Conservation (phyloP, 805 yeast species). For the Ascoidea tarda region DNA sequence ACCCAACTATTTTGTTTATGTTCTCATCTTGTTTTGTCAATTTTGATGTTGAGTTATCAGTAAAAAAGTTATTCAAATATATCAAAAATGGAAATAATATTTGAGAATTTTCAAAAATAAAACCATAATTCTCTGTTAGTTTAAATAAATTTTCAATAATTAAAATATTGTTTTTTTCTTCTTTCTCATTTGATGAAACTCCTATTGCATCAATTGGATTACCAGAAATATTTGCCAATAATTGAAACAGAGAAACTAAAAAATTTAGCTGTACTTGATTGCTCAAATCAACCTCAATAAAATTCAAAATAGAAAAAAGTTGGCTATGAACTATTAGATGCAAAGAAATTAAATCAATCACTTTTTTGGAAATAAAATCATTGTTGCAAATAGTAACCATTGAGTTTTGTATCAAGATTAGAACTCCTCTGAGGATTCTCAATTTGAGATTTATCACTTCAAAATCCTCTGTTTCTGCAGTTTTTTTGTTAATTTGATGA, state of each 20-base stretch:
- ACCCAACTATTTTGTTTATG: background rate
- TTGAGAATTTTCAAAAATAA: background rate
- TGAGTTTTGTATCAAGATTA: conserved; percentile 35
- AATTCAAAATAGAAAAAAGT: background rate
- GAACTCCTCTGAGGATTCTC: conserved; percentile 30
- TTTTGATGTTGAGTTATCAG: conserved; percentile 1
- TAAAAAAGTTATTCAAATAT: conserved; percentile 6
- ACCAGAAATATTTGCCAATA: too few species aligned
- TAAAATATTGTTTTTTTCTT: background rate
- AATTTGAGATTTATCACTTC: background rate
- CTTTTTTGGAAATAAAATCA: conserved; percentile 11
- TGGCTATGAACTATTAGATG: background rate
- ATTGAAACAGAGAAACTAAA: too few species aligned
- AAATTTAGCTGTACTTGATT: background rate
- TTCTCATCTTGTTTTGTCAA: conserved; percentile 3
- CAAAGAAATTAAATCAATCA: background rate
- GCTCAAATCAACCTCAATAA: background rate
- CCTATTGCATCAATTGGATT: too few species aligned
- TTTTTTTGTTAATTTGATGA: too few species aligned
- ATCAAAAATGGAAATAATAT: conserved; percentile 2
- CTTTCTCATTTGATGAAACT: too few species aligned
- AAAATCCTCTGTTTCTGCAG: too few species aligned
- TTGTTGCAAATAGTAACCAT: conserved; percentile 19
- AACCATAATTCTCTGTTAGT: background rate
- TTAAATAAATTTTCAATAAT: background rate